Base-by-base conservation (phyloP, 352 stramenopile species). In the Globisporangium megalacanthum region DNA sequence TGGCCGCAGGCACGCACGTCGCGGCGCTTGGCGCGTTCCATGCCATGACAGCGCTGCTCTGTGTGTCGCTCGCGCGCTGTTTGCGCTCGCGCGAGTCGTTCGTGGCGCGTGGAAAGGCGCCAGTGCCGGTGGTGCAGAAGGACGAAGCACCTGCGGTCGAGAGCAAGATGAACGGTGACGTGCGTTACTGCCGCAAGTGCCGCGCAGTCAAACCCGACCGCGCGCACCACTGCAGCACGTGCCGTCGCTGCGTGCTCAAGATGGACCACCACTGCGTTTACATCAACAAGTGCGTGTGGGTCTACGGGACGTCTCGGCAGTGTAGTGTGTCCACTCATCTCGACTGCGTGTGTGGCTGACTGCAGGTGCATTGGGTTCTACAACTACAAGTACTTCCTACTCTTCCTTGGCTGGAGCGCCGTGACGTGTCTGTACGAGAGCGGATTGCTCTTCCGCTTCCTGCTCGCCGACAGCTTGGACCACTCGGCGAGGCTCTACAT, bases 331-430 rank as follows among this genome's bases (percentile, higher is more conserved):
- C 2, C 25, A 29, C 25, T 29, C 25, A 29, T 29, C 25, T 29
- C 4, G 25, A 49, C 41, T 62, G 17, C 9, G 37, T 19, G 6
- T 49, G 10, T 44, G 7, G 36, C 37, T 39, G 46, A 50, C 41
- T 22, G 29, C 53, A 92, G 83, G 49, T 94, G 85, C 65, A 93
- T 95, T 60, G 85, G 85, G 10, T 90, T 86, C 64, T 82, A 86
- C 66, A 95, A 95, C 69, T 95, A 95, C 78, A 95, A 95, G 70
- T 93, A 86, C 60, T 95, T 95, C 57, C 61, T 95, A 49, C 75
- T 83, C 50, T 95, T 95, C 61, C 72, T 95, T 31, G 79, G 72
- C 33, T 95, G 83, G 83, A 89, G 79, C 49, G 58, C 82, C 0
- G 52, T 65, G 2, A 77, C 81, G 17, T 92, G 85, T 60, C 72